phyloP scores from a whole-genome alignment of 805 yeast genomes.

The Blastobotrys mokoenaii region DNA sequence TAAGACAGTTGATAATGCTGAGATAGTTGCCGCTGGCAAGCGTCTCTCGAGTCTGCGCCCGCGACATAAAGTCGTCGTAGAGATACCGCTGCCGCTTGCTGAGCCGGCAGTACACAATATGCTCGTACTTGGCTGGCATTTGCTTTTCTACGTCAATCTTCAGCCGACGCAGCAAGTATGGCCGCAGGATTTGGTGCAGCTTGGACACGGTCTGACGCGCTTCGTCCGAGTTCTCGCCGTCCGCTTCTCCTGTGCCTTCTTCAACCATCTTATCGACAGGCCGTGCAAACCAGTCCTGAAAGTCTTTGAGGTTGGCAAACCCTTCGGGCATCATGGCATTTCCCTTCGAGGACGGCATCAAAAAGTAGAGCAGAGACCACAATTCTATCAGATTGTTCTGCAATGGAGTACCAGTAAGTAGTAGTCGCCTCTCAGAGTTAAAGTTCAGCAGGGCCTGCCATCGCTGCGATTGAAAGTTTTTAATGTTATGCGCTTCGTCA shows the following conservation, averaged over 20 bases:
- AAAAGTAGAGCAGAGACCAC: constrained; percentile 89
- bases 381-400: constrained; percentile 92
- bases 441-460: constrained; percentile 95
- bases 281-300: constrained; percentile 97
- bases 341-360: constrained; percentile 85
- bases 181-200: constrained; percentile 87
- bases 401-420: constrained; percentile 93
- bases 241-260: constrained; percentile 55
- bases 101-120: constrained; percentile 81
- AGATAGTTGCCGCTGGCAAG: constrained; percentile 89
- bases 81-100: constrained; percentile 87
- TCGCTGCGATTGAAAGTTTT: constrained; percentile 89
- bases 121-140: constrained; percentile 98
- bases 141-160: constrained; percentile 97
- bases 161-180: constrained; percentile 81
- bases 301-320: constrained; percentile 90
- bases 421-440: constrained; percentile 78
- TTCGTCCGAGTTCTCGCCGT: constrained; percentile 54
- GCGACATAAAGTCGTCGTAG: constrained; percentile 94
- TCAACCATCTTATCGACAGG: constrained; percentile 93
- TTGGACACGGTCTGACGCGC: constrained; percentile 79
- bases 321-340: constrained; percentile 70
- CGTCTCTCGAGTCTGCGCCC: constrained; percentile 92
- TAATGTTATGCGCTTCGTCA: constrained; percentile 97
- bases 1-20: constrained; percentile 90